Evolutionary conservation across 2,329 filamentous ascomycete genomes (phyloP), one percentile per base, ranked within the genome.

Genomic region (Monosporascus sp.): DNA sequence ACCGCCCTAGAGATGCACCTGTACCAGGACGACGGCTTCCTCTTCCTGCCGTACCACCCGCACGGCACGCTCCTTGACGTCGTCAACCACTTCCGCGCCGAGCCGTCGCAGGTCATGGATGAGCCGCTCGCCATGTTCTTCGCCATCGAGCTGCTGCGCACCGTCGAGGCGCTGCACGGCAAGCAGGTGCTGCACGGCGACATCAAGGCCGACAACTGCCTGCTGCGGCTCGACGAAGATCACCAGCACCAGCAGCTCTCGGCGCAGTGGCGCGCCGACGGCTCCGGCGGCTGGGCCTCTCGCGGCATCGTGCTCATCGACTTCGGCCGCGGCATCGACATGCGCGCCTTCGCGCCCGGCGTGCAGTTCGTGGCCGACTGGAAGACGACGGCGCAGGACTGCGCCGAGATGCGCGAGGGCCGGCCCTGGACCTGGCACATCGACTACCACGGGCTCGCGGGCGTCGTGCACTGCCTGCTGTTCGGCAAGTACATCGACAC

Each of bases 341-440:
- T 97, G 89, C 85, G 83, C 53, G 85, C 83, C 3, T 99, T 97
- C 74, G 72, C 73, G 3, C 78, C 85, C 0, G 81, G 86, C 43
- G 90, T 93, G 11, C 85, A 87, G 60, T 99, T 99, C 75, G 84
- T 97, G 55, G 94, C 93, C 0, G 94, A 99, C 72, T 99, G 94
- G 94, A 89, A 94, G 70, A 91, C 90, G 0, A 83, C 82, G 17
- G 81, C 88, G 24, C 87, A 90, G 50, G 94, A 99, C 71, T 99
- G 94, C 70, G 87, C 89, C 18, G 94, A 99, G 76, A 96, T 97
- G 82, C 87, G 92, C 47, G 93, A 99, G 72, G 82, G 90, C 52
- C 82, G 93, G 1, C 91, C 92, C 0, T 99, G 94, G 94, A 97
- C 93, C 1, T 97, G 91, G 76, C 94, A 99, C 69, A 90, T 97